phyloP scores from a whole-genome alignment of 768 basidiomycete species.

The Ramaria sp. region DNA sequence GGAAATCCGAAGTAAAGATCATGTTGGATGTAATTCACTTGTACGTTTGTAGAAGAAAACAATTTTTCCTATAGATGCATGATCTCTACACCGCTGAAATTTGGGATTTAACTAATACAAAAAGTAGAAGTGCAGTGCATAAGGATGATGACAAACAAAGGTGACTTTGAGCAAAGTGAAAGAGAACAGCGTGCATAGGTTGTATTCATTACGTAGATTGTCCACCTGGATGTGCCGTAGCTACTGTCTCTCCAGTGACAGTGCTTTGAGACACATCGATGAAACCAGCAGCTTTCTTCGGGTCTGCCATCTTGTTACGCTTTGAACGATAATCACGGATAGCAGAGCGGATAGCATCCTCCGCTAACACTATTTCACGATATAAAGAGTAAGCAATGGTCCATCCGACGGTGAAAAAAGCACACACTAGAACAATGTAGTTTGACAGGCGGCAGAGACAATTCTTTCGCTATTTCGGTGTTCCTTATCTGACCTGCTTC shows the following conservation, averaged over 20 bases:
- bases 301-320: slow-evolving; percentile 41
- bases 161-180: neutral
- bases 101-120: neutral
- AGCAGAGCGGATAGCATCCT: slow-evolving; percentile 97
- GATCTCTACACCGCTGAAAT: neutral
- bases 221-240: slow-evolving; percentile 38
- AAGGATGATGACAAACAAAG: neutral
- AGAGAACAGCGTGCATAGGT: neutral
- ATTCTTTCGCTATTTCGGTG: slow-evolving; percentile 97
- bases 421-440: slow-evolving; percentile 84
- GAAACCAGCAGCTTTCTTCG: slow-evolving; percentile 44
- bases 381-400: slow-evolving; percentile 1
- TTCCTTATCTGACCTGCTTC: slow-evolving; percentile 96
- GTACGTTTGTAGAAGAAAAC: neutral
- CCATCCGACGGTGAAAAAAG: neutral
- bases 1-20: slow-evolving; percentile 16
- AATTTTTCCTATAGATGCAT: neutral
- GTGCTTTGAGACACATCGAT: slow-evolving; percentile 60
- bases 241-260: slow-evolving; percentile 41
- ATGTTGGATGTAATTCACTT: slow-evolving; percentile 8
- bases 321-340: slow-evolving; percentile 94
- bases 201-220: neutral
- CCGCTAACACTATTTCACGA: slow-evolving; percentile 67
- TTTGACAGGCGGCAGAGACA: slow-evolving; percentile 92
- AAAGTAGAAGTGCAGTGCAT: neutral